Conservation (phyloP, 129 eudicot species). For the Scalesia atractyloides region DNA sequence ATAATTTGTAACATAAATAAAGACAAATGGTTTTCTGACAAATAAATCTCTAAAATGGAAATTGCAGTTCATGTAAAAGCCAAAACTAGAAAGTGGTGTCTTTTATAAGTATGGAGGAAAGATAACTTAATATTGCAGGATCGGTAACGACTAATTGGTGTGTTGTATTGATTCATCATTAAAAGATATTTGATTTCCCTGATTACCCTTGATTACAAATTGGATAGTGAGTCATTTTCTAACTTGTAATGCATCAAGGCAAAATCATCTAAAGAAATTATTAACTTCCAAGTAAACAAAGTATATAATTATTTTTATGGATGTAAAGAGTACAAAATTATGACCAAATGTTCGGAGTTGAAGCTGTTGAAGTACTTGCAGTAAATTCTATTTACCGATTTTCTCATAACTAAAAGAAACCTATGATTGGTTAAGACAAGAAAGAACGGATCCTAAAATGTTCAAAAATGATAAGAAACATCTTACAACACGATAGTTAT, state of each 20-base stretch:
- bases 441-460: background rate
- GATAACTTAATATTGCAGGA: background rate
- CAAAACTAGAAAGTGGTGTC: background rate
- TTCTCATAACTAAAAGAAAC: conserved; percentile 9
- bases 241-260: background rate
- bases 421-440: background rate
- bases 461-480: background rate
- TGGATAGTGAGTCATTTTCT: background rate
- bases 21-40: background rate
- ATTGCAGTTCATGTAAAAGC: background rate
- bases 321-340: background rate
- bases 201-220: background rate
- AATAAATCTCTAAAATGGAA: background rate
- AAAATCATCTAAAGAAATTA: background rate
- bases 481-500: background rate
- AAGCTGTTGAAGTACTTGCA: background rate
- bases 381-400: background rate
- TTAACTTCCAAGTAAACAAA: background rate
- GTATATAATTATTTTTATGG: too few species aligned
- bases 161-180: background rate
- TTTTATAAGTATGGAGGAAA: background rate
- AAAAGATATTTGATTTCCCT: background rate
- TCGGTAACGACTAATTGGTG: background rate
- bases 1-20: too few species aligned
- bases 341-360: background rate